Conservation (phyloP, 805 yeast species). For the Ogataea pini region DNA sequence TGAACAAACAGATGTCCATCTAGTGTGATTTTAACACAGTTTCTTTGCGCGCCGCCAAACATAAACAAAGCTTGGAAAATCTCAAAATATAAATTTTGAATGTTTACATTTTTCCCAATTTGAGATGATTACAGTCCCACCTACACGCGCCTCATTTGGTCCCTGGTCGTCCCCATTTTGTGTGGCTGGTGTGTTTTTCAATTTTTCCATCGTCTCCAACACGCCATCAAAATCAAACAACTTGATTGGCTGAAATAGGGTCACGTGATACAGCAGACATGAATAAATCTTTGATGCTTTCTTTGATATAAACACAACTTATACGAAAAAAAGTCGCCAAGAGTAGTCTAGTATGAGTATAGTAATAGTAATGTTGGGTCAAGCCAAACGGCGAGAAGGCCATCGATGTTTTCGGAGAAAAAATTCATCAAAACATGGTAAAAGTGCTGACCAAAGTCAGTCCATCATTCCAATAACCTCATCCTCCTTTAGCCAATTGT, state of each 20-base stretch:
- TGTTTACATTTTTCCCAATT: slow-evolving; percentile 8
- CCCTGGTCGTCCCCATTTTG: too few species aligned
- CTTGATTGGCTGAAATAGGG: slow-evolving; percentile 7
- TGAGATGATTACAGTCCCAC: neutral
- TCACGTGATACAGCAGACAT: neutral
- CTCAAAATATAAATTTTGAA: neutral
- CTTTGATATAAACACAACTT: slow-evolving; percentile 11
- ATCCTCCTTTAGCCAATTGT: neutral
- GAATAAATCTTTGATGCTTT: slow-evolving; percentile 12
- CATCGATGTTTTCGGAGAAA: too few species aligned
- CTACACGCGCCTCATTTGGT: neutral
- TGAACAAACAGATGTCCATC: neutral
- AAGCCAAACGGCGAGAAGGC: neutral
- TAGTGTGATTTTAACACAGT: neutral
- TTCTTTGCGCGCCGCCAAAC: slow-evolving; percentile 12
- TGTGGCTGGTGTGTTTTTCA: too few species aligned
- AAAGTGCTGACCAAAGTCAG: too few species aligned
- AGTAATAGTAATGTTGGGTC: slow-evolving; percentile 7
- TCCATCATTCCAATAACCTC: too few species aligned
- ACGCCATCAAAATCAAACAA: slow-evolving; percentile 3
- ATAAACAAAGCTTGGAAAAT: slow-evolving; percentile 7
- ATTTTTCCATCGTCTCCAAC: neutral
- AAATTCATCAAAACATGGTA: too few species aligned
- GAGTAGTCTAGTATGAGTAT: slow-evolving; percentile 13
- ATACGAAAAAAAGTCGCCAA: slow-evolving; percentile 8